Base-by-base conservation (phyloP, 345 rosid species). In the Triadica sebifera region DNA sequence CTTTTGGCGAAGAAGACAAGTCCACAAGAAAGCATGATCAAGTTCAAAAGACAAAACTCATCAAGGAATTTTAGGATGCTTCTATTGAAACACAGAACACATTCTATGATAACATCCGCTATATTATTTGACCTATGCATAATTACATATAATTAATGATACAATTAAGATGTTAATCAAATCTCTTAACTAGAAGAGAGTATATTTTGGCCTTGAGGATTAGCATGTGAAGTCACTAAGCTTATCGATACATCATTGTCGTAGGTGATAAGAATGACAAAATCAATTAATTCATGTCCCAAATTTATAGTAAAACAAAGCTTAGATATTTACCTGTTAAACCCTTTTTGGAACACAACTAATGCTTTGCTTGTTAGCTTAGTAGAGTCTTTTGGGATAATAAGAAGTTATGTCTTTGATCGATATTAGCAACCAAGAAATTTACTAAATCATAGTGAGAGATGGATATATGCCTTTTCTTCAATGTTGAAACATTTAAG, bases 71-170 rank as follows among this genome's bases (percentile, higher is more conserved):
- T 0, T 62, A 19, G 45, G 45, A 37, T 62, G 43, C n/a, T 29
- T 62, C 46, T 37, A 13, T 60, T 34, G 12, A 6, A 60, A 60
- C 65, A 60, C 15, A 3, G 8, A 57, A 9, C 17, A 13, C 34
- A 45, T 45, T 67, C 55, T 66, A 46, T n/a, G 70, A 66, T 66
- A 66, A 66, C 51, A 66, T 66, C 55, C 52, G 39, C 37, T 43
- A 4, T 19, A 2, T 6, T 65, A 4, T 47, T 46, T 47, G 52
- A 62, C 66, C 6, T 60, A 60, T 22, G 29, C 61, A 57, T 57
- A 57, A 57, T 57, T 57, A 57, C 60, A 56, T 57, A 8, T 20
- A 57, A 57, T 55, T 57, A 20, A 57, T 52, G n/a, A 57, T 20
- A 29, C 25, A 56, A 22, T 19, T 8, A 56, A 56, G 20, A 56